phyloP scores from a whole-genome alignment of 768 basidiomycete species.

The Tricholoma flavovirens region DNA sequence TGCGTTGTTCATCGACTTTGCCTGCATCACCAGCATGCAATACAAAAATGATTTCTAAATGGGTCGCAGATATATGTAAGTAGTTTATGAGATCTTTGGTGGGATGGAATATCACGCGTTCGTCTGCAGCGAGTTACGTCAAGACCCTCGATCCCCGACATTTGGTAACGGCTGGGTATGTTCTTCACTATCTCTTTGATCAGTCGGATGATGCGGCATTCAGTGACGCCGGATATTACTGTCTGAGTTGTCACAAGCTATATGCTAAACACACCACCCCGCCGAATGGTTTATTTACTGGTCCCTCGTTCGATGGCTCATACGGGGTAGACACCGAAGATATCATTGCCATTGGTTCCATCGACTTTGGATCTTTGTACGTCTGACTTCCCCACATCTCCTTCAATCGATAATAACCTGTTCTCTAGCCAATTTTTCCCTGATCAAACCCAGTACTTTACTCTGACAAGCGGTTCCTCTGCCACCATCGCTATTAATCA shows the following conservation, averaged over 20 bases:
- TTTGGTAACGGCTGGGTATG: conserved; percentile 30
- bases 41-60: conserved; percentile 22
- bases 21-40: conserved; percentile 17
- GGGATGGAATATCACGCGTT: not conserved
- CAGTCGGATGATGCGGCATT: not conserved
- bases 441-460: not conserved
- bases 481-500: not conserved
- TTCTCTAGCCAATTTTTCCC: conserved; percentile 1
- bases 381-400: conserved; percentile 11
- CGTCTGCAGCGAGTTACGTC: conserved; percentile 15
- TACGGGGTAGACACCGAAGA: conserved; percentile 33
- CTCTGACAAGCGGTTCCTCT: not conserved
- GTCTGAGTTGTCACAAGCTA: not conserved
- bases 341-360: conserved; percentile 25
- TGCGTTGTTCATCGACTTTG: conserved; percentile 19
- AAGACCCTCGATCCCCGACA: conserved; percentile 30
- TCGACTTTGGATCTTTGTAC: conserved; percentile 30
- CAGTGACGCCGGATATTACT: not conserved
- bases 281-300: conserved; percentile 13
- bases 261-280: conserved; percentile 1
- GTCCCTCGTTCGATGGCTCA: conserved; percentile 29
- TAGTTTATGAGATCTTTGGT: not conserved
- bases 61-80: conserved; percentile 25
- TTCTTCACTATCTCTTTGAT: conserved; percentile 2
- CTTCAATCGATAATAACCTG: not conserved